Base-by-base conservation (phyloP, 768 basidiomycete genomes). In the Albatrellus ellisii region DNA sequence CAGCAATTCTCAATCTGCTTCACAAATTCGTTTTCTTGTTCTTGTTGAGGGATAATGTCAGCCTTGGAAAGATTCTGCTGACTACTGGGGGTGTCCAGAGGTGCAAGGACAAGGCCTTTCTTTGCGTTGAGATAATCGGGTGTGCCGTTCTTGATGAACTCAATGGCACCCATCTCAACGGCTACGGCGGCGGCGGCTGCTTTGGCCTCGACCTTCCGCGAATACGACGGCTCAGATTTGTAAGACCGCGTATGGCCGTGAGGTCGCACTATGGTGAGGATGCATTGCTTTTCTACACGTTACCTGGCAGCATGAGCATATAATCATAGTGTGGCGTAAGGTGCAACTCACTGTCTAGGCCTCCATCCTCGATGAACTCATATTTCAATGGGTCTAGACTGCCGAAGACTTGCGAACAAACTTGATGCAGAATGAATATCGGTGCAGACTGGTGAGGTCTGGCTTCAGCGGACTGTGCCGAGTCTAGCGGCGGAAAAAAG, bases 181-280 rank as follows among this genome's bases (percentile, higher is more conserved):
- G 79, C 79, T 12, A 72, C 55, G 12, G 54, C 60, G 0, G 75
- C 75, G 0, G 62, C 77, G 34, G 66, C 65, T 0, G 57, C 58
- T 45, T 73, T 75, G 0, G 79, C 79, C 10, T 78, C 77, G 28
- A 48, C 59, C 48, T 72, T 69, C 27, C 65, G 64, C 12, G 60
- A 32, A 47, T 67, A 72, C 2, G 54, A 33, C 11, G 64, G 57
- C 20, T 69, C 63, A 0, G 75, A 74, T 20, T 67, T 64, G 59
- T 79, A 81, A 0, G 72, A 69, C 34, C 75, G 64, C 4, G 58
- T 57, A 2, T 55, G 43, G 14, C 74, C 76, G 25, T 70, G 64
- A 0, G 74, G 75, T 17, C 69, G 72, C 1, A 64, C 71, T 44
- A 81, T 70, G 1, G 75, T 77, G 29, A 81, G 54, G 37, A 75